Evolutionary conservation across 2,329 filamentous ascomycete genomes (phyloP).

Genomic region (Neonectria coccinea): DNA sequence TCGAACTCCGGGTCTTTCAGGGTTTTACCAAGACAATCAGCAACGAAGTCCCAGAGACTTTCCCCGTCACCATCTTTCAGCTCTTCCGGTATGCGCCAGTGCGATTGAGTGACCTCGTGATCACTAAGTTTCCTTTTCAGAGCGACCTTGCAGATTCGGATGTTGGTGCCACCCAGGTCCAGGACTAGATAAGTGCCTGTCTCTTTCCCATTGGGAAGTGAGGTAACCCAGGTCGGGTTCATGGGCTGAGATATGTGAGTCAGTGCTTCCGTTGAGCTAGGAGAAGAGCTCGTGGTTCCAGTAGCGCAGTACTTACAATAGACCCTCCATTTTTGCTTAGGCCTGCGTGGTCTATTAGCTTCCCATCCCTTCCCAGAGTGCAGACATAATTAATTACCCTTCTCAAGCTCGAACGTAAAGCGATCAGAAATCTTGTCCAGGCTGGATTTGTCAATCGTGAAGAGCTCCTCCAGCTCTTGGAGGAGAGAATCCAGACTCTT

Average conservation of each 20-base stretch:
- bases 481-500: neutral
- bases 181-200: slow-evolving; percentile 89
- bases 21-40: slow-evolving; percentile 91
- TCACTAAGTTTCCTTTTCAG: slow-evolving; percentile 88
- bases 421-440: neutral
- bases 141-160: slow-evolving; percentile 93
- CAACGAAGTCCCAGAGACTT: slow-evolving; percentile 94
- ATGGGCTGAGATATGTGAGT: slow-evolving; percentile 74
- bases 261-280: neutral
- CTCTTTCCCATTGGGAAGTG: slow-evolving; percentile 87
- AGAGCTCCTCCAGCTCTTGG: neutral
- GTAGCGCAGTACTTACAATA: neutral
- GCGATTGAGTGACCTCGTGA: slow-evolving; percentile 95
- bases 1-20: slow-evolving; percentile 84
- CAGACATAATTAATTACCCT: neutral
- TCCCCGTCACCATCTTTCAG: slow-evolving; percentile 87
- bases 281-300: neutral
- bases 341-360: neutral
- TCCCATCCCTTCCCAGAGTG: neutral
- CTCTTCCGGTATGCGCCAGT: slow-evolving; percentile 94
- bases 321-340: neutral
- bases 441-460: neutral
- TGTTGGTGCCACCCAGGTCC: slow-evolving; percentile 96
- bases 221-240: slow-evolving; percentile 98
- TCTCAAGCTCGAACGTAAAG: neutral